phyloP scores from a whole-genome alignment of 2,329 filamentous ascomycete species.

The Aspergillus phoenicis region DNA sequence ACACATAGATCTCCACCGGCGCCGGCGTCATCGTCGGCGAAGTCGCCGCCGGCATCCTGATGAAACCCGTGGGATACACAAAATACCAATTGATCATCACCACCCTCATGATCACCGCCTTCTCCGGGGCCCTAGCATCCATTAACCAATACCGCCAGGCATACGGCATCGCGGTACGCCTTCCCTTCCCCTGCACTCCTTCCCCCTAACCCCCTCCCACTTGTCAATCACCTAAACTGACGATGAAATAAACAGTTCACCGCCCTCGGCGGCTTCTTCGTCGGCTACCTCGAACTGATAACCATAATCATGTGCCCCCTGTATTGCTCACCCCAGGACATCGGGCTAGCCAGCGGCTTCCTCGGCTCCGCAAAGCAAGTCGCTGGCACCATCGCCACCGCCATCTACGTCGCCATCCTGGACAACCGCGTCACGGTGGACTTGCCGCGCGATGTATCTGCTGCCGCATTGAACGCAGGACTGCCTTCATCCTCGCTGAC shows the following conservation, averaged over 20 bases:
- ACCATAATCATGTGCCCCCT: slow-evolving; percentile 7
- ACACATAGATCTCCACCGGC: neutral
- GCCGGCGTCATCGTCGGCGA: slow-evolving; percentile 3
- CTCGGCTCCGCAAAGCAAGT: slow-evolving; percentile 6
- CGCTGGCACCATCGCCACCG: slow-evolving; percentile 6
- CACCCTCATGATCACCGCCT: slow-evolving; percentile 3
- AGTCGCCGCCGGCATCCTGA: neutral
- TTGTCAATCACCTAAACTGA: too few species aligned
- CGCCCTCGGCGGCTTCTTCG: slow-evolving; percentile 4
- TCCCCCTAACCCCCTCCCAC: neutral
- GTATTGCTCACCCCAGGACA: slow-evolving; percentile 2
- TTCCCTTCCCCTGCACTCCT: too few species aligned
- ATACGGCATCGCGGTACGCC: neutral
- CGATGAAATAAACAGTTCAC: neutral
- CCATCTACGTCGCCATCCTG: slow-evolving; percentile 9
- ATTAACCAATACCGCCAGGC: slow-evolving; percentile 4
- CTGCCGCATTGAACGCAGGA: neutral
- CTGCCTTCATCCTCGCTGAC: neutral
- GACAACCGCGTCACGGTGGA: neutral
- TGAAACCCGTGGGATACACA: slow-evolving; percentile 4
- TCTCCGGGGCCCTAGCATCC: slow-evolving; percentile 5
- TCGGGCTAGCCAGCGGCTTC: slow-evolving; percentile 6
- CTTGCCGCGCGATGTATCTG: neutral
- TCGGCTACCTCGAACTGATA: slow-evolving; percentile 9
- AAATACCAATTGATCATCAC: slow-evolving; percentile 5